Conservation (phyloP, 164 flowering plant species). For the Saururus chinensis region DNA sequence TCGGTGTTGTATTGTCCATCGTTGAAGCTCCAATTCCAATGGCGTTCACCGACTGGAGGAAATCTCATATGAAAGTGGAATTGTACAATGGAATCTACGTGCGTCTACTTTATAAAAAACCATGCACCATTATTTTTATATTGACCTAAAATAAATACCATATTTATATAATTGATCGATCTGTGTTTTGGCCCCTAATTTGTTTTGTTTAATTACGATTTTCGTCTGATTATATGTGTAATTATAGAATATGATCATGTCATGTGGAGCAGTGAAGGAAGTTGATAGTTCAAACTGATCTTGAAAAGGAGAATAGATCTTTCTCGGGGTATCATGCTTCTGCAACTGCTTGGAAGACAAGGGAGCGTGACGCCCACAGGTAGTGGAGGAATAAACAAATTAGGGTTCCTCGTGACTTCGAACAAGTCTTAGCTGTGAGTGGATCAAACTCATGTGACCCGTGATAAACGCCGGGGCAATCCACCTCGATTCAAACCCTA, state of each 20-base stretch:
- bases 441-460: slow-evolving; percentile 18
- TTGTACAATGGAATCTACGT: slow-evolving; percentile 1
- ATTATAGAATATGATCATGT: no score
- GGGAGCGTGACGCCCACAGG: slow-evolving; percentile 7
- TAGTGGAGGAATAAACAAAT: slow-evolving; percentile 11
- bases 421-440: slow-evolving; percentile 14
- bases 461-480: slow-evolving; percentile 8
- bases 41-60: slow-evolving; percentile 4
- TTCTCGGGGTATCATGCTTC: slow-evolving; percentile 8
- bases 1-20: slow-evolving; percentile 3
- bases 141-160: no score
- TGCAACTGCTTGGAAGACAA: slow-evolving; percentile 2
- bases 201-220: no score
- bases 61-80: not conserved
- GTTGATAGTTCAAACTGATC: not conserved
- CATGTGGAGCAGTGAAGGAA: no score
- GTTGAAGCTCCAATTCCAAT: slow-evolving; percentile 7
- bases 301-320: slow-evolving; percentile 6
- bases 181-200: no score
- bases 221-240: no score
- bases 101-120: not conserved
- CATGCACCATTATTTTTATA: not conserved
- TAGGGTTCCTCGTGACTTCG: slow-evolving; percentile 9
- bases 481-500: slow-evolving; percentile 7
- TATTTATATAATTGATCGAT: no score